Base-by-base conservation (phyloP, 441 rosid species). In the Euphorbia schlechtendalii region DNA sequence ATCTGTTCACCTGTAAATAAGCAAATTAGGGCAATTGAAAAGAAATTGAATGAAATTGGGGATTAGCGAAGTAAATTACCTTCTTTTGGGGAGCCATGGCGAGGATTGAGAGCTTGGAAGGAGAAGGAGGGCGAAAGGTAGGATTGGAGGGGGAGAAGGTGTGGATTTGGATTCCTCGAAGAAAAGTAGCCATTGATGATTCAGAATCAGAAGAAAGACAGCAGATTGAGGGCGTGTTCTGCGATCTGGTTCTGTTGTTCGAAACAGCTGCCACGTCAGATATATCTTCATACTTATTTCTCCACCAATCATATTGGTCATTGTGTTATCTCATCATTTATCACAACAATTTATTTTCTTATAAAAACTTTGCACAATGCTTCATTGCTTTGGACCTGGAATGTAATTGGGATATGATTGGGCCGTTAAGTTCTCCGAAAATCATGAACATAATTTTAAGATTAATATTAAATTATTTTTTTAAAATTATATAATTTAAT, bases 21-120 rank as follows among this genome's bases (percentile, higher is more conserved):
- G 32, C 18, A 18, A 22, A 21, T 1, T 40, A 27, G 27, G 4
- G 46, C 7, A 12, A 30, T 56, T 2, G 28, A 9, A 2, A 56
- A 8, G 40, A 56, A 32, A n/a, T 56, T 1, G 15, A 38, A 38
- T 40, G 13, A 9, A 9, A 40, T 12, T 9, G 15, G 13, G 13
- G 13, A 8, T 25, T 21, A 20, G 9, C 1, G 11, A 52, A 52
- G 20, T 13, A 0, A n/a, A 0, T 41, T 74, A 88, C 96, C 94
- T 92, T 89, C 63, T 77, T 85, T 64, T 75, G 63, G 48, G 96
- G 75, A 25, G 96, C 89, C 98, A 90, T 90, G 74, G 89, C 77
- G 30, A 89, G 86, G 75, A 88, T 59, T 27, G 86, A 74, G 25
- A 76, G 66, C 65, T 73, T 69, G 64, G 80, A 36, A 43, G 82